Evolutionary conservation across 1,139 yeast genomes (phyloP), one percentile per base, ranked within the genome.

Genomic region (Hemisphaericaspora subhashii): DNA sequence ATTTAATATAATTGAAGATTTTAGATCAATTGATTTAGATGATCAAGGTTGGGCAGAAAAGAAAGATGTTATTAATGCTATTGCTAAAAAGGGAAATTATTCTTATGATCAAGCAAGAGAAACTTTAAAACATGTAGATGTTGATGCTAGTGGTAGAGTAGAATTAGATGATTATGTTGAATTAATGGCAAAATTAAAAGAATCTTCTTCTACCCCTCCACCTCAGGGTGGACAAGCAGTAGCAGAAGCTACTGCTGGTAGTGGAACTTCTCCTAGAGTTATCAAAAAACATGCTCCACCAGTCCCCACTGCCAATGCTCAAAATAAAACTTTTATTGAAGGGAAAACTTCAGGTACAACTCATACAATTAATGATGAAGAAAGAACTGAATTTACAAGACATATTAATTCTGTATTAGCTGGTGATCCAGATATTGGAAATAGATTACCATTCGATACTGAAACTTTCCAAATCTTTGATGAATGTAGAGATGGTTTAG

Each of bases 1-100:
- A 41, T 90, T 90, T 61, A 75, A 71, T 33, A 77, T 92, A 43
- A 86, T 92, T 53, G 97, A 90, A 50, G 86, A 85, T 41, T 72
- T 68, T 56, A 61, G 96, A 54, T 68, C 72, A 45, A 84, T 94
- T 51, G 99, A 92, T 55, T 55, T 83, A 32, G 95, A 90, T 34
- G 98, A 92, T 53, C 82, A 85, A 53, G 99, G 99, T n/a, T 88
- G 90, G 79, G 90, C 85, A 29, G 97, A 90, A 57, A 92, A 90
- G 66, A 90, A 86, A 59, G 86, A 84, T 41, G 94, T 86, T 24
- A 84, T 90, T 60, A 89, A 89, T 58, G 80, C 90, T 3, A 81
- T 89, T 33, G 80, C 95, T 17, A 81, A 82, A 47, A 66, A 80
- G 29, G 97, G 97, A 16, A 78, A 78, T 37, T 92, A 86, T 39